Percentiles rank a stretch among this genome's conserved stretches.
These are phyloP conservation scores for Dysphania ambrosioides DNA, from an alignment of 148 eudicot species.

Conservation along the genomic window DNA sequence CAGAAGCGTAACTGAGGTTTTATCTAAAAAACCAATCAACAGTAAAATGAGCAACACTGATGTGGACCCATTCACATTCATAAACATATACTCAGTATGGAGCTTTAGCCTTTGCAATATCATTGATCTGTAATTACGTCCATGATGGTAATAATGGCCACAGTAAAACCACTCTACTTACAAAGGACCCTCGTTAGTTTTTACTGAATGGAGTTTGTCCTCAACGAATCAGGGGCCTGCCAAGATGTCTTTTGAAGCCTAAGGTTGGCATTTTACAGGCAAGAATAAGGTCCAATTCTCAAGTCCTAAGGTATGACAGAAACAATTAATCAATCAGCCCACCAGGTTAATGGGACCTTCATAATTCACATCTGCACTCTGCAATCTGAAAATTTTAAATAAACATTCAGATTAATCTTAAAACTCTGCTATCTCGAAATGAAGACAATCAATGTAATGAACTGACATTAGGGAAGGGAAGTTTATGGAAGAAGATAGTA, in stretches of 20 bases:
- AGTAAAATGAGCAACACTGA: not conserved
- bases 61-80: not conserved
- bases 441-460: not conserved
- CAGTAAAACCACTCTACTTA: not conserved
- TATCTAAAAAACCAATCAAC: not conserved
- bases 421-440: not conserved
- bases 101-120: constrained; percentile 1
- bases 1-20: not conserved
- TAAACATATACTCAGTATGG: not conserved
- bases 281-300: constrained; percentile 12
- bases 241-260: constrained; percentile 14
- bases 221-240: constrained; percentile 1
- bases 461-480: too few relatives aligned
- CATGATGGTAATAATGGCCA: constrained; percentile 2
- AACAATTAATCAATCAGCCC: constrained; percentile 1
- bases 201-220: constrained; percentile 1
- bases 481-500: too few relatives aligned
- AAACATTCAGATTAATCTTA: not conserved
- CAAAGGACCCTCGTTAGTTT: not conserved
- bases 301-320: constrained; percentile 13
- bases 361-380: not conserved
- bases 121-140: not conserved
- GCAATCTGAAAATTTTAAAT: constrained; percentile 1
- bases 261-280: constrained; percentile 7
- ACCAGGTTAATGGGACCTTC: constrained; percentile 5